Conservation (phyloP, 345 rosid species). For the Citrus hindsii region DNA sequence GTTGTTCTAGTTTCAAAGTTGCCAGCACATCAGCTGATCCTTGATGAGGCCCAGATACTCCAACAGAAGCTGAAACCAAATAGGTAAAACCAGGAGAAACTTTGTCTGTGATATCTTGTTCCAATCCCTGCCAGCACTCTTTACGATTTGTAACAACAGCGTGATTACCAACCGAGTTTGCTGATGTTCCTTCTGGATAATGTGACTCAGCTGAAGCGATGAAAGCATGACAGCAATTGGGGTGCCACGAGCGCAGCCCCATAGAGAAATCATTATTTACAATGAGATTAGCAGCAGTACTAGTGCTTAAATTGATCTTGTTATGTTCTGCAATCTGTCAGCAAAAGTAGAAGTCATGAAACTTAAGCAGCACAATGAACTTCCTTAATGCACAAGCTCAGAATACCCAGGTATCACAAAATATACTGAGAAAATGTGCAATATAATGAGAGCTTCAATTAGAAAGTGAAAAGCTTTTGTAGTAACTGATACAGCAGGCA, state of each 20-base stretch:
- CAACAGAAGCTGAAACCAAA: slow-evolving; percentile 66
- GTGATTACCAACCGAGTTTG: slow-evolving; percentile 35
- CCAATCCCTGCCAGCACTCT: slow-evolving; percentile 92
- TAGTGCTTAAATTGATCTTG: slow-evolving; percentile 23
- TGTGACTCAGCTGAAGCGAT: slow-evolving; percentile 43
- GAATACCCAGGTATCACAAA: neutral
- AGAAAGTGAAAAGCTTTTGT: neutral
- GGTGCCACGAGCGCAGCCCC: slow-evolving; percentile 68
- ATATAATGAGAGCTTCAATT: neutral
- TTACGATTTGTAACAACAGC: slow-evolving; percentile 80
- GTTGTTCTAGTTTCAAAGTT: slow-evolving; percentile 64
- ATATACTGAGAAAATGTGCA: neutral
- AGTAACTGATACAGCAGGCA: neutral
- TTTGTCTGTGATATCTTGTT: slow-evolving; percentile 75
- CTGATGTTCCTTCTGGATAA: slow-evolving; percentile 29
- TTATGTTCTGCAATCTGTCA: slow-evolving; percentile 28
- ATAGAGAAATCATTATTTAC: slow-evolving; percentile 73
- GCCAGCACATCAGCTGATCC: slow-evolving; percentile 66
- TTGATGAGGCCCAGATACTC: slow-evolving; percentile 59
- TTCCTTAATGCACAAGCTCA: neutral
- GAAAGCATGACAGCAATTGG: slow-evolving; percentile 69
- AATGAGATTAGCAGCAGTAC: slow-evolving; percentile 39
- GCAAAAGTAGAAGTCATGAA: slow-evolving; percentile 11
- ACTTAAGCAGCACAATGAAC: neutral
- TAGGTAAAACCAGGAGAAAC: slow-evolving; percentile 55